phyloP scores from a whole-genome alignment of 192 early-diverging fungal species.

The Backusella morwellensis region DNA sequence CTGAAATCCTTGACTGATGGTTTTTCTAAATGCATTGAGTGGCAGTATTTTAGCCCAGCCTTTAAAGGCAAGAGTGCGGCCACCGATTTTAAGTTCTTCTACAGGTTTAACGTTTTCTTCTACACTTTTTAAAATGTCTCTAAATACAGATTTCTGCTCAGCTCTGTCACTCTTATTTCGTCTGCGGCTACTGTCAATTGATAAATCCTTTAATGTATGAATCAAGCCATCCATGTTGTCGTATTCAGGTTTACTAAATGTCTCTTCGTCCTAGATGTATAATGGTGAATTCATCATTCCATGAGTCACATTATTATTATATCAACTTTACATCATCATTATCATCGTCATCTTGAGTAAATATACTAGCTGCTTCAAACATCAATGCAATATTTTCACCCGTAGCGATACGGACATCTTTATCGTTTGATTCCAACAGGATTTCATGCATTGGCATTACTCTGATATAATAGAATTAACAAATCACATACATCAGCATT shows the following conservation, averaged over 20 bases:
- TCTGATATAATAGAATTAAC: constrained; percentile 6
- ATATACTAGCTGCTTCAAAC: constrained; percentile 53
- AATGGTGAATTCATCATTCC: background rate
- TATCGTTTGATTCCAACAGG: constrained; percentile 52
- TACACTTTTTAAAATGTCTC: constrained; percentile 64
- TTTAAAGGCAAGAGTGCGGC: constrained; percentile 47
- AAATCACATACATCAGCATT: background rate
- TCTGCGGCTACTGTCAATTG: constrained; percentile 56
- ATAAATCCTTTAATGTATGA: constrained; percentile 49
- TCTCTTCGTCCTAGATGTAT: constrained; percentile 35
- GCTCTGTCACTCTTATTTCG: constrained; percentile 55
- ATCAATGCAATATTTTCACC: constrained; percentile 76
- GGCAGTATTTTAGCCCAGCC: constrained; percentile 46
- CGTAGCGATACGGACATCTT: constrained; percentile 64
- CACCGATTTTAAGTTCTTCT: constrained; percentile 50
- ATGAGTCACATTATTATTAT: background rate
- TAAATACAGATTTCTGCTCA: constrained; percentile 58
- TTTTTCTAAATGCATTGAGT: constrained; percentile 21
- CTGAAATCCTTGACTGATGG: constrained; percentile 22
- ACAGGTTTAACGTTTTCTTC: constrained; percentile 50
- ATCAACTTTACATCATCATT: background rate
- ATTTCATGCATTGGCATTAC: constrained; percentile 50
- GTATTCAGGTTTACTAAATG: constrained; percentile 41
- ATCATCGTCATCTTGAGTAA: constrained; percentile 12
- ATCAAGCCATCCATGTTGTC: constrained; percentile 60